phyloP scores from a whole-genome alignment of 176 grass and related monocot species.

The Poa pratensis region DNA sequence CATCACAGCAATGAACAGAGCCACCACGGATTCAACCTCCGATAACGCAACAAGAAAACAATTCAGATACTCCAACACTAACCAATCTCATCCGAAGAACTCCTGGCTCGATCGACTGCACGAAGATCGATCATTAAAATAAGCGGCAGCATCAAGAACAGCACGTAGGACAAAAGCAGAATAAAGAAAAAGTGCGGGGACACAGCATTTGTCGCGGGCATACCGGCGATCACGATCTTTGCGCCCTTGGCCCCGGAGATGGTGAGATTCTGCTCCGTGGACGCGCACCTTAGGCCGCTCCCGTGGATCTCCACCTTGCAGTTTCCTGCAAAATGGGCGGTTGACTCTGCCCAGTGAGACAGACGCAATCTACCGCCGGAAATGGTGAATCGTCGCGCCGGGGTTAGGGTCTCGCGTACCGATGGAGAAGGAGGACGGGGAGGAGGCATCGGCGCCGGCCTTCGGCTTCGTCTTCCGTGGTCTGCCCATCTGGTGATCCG shows the following conservation, averaged over 20 bases:
- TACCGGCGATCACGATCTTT: conserved; percentile 60
- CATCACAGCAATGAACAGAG: not conserved
- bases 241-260: conserved; percentile 56
- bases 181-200: not conserved
- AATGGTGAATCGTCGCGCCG: not conserved
- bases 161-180: not conserved
- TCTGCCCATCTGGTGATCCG: conserved; percentile 39
- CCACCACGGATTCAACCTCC: not conserved
- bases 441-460: conserved; percentile 9
- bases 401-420: conserved; percentile 44
- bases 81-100: conserved; percentile 31
- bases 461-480: conserved; percentile 43
- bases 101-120: conserved; percentile 50
- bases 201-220: not conserved
- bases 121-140: conserved; percentile 25
- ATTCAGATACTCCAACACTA: not conserved
- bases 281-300: conserved; percentile 39
- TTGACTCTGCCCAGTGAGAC: not conserved
- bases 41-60: not conserved
- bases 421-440: conserved; percentile 53
- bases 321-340: conserved; percentile 48
- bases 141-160: not conserved
- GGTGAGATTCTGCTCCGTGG: conserved; percentile 48
- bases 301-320: conserved; percentile 77
- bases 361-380: not conserved